Base-by-base conservation (phyloP, 2,329 filamentous ascomycete species). In the Claviceps africana region DNA sequence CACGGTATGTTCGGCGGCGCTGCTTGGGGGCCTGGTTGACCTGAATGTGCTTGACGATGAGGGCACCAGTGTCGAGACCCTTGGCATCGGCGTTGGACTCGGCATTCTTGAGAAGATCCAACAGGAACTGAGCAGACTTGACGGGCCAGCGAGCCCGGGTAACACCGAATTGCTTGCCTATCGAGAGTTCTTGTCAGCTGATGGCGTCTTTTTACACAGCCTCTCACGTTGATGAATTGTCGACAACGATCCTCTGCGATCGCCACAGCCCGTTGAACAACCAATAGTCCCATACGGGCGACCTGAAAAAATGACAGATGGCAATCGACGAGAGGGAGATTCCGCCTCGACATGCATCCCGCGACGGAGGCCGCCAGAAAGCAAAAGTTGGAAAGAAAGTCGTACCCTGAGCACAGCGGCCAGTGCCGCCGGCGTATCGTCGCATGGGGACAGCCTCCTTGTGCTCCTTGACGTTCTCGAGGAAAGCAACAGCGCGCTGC, bases 21-120 rank as follows among this genome's bases (percentile, higher is more conserved):
- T 97, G 91, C 86, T 97, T 97, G 69, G 93, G 93, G 65, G 93
- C 94, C 82, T 98, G 93, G 88, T 98, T 98, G 82, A 98, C 93
- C 81, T 98, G 93, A 78, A 98, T 98, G 86, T 96, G 94, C 88
- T 96, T 96, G 78, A 98, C 87, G 71, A 97, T 77, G 70, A 98
- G 81, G 82, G 94, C 94, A 77, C 84, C 85, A 70, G 90, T 97
- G 77, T 98, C 89, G 69, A 95, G 88, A 68, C 90, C 89, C 82
- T 95, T 95, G 74, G 87, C 86, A 67, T 95, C 90, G 72, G 89
- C 89, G 76, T 95, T 95, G 78, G 89, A 84, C 81, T 95, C 89
- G 63, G 89, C 89, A 77, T 95, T 95, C 83, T 90, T 93, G 67
- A 98, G 87, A 67, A 98, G 88, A 70, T 86, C 87, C 74, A 96